Conservation (phyloP, 768 basidiomycete species). For the Suillus paluster region DNA sequence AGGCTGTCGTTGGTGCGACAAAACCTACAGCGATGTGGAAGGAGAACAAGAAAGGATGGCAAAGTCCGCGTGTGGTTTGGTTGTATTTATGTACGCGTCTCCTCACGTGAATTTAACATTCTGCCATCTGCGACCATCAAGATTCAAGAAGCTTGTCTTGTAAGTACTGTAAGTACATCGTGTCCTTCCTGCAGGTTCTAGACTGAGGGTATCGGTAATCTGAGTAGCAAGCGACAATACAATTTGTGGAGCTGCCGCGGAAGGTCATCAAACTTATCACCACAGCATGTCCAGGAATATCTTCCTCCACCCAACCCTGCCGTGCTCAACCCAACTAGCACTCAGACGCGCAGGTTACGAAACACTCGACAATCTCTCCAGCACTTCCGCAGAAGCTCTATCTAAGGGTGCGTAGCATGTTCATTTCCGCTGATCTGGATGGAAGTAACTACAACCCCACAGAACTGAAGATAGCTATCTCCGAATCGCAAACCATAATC, state of each 20-base stretch:
- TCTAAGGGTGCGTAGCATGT: constrained; percentile 48
- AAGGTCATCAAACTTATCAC: neutral
- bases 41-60: constrained; percentile 34
- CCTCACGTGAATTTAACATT: constrained; percentile 11
- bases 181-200: neutral
- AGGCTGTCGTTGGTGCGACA: neutral
- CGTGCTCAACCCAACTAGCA: constrained; percentile 48
- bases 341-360: constrained; percentile 61
- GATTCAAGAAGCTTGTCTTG: too few species aligned
- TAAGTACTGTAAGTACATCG: too few species aligned
- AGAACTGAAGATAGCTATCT: constrained; percentile 57
- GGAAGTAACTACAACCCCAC: constrained; percentile 7
- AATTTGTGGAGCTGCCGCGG: neutral
- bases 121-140: neutral
- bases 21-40: constrained; percentile 30
- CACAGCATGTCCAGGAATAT: constrained; percentile 46
- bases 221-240: neutral
- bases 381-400: constrained; percentile 48
- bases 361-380: constrained; percentile 54
- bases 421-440: neutral
- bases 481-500: constrained; percentile 52
- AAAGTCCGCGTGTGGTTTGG: constrained; percentile 14
- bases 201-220: neutral
- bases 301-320: constrained; percentile 49
- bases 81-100: constrained; percentile 34